These are phyloP conservation scores for Elsinoe australis DNA, from an alignment of 2,329 filamentous ascomycete species.

Conservation along the genomic window DNA sequence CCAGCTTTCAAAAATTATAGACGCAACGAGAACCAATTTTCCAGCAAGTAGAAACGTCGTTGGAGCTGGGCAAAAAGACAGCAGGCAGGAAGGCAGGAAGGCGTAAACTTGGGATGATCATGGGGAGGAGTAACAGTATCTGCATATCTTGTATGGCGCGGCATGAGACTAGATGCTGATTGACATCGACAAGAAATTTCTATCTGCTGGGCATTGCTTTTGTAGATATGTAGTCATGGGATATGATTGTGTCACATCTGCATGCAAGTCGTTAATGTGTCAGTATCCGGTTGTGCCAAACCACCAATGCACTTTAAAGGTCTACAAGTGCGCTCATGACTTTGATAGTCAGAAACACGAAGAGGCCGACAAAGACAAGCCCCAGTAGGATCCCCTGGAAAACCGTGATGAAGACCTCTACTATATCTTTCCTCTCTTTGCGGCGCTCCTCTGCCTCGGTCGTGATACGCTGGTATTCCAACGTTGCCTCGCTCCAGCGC, in stretches of 20 bases:
- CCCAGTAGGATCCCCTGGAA: too few species aligned
- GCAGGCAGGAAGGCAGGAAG: too few species aligned
- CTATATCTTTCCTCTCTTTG: too few species aligned
- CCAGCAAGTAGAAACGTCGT: too few species aligned
- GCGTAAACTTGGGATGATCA: neutral
- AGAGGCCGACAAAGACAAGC: too few species aligned
- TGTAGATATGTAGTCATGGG: slow-evolving; percentile 15
- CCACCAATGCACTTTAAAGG: too few species aligned
- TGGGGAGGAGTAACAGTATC: slow-evolving; percentile 1
- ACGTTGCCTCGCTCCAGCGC: neutral
- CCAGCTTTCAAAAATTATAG: neutral
- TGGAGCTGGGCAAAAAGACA: too few species aligned
- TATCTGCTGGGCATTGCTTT: slow-evolving; percentile 5
- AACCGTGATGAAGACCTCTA: too few species aligned
- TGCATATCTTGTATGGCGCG: neutral
- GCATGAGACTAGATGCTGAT: neutral
- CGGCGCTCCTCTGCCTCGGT: too few species aligned
- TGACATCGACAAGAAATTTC: neutral
- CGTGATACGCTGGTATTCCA: neutral
- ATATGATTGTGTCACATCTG: neutral
- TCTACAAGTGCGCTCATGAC: too few species aligned
- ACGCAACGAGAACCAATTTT: slow-evolving; percentile 11
- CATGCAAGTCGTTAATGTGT: neutral
- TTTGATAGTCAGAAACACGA: too few species aligned
- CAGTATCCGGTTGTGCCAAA: too few species aligned